Evolutionary conservation across 306 rosid genomes (phyloP).

Genomic region (Trifolium dubium): DNA sequence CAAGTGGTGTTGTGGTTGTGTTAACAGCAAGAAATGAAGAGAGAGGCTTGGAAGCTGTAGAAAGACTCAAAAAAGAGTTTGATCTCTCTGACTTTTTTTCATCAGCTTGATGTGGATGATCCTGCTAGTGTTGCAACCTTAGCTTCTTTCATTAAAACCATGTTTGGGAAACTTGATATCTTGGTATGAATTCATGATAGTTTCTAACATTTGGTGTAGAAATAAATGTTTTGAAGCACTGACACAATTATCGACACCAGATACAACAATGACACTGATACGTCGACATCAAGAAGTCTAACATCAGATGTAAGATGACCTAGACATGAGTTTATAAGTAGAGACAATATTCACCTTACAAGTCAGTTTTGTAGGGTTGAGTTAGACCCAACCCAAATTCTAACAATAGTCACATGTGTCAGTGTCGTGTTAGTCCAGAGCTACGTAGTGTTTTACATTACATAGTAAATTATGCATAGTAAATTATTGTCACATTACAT

Average conservation of each 20-base stretch:
- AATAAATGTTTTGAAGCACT: background rate
- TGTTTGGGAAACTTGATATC: slow-evolving; percentile 51
- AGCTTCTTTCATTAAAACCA: slow-evolving; percentile 35
- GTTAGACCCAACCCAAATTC: too few relatives aligned
- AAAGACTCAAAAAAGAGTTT: slow-evolving; percentile 41
- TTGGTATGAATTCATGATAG: slow-evolving; percentile 40
- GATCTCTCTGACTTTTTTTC: slow-evolving; percentile 43
- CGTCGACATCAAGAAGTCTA: background rate
- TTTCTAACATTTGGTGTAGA: background rate
- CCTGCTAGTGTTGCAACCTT: slow-evolving; percentile 44
- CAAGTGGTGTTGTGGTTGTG: slow-evolving; percentile 39
- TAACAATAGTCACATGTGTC: too few relatives aligned
- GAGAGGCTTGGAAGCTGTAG: slow-evolving; percentile 48
- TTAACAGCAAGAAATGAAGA: slow-evolving; percentile 51
- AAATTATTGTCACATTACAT: background rate
- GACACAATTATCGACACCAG: background rate
- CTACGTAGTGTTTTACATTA: too few relatives aligned
- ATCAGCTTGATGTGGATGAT: slow-evolving; percentile 54
- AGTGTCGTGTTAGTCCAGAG: too few relatives aligned
- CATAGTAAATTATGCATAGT: too few relatives aligned
- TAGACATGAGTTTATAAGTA: too few relatives aligned
- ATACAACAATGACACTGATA: background rate
- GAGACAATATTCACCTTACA: too few relatives aligned
- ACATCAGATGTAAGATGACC: too few relatives aligned
- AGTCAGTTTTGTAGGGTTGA: too few relatives aligned